Evolutionary conservation across 2,329 filamentous ascomycete species (phyloP).

Genomic region (Colletotrichum liriopes): DNA sequence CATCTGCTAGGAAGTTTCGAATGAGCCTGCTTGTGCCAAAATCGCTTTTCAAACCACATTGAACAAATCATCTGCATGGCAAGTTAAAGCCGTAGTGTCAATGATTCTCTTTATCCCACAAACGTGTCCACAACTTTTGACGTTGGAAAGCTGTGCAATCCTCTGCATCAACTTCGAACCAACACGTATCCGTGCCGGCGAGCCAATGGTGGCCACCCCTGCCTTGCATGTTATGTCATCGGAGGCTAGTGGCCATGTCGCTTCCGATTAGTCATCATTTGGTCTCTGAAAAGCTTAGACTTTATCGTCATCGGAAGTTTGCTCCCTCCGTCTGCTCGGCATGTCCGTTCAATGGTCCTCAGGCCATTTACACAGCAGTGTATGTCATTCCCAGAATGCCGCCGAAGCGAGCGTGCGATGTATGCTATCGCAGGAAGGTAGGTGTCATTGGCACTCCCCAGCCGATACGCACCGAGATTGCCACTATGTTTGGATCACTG

Average conservation of each 20-base stretch:
- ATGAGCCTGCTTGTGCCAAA: background rate
- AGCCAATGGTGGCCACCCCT: background rate
- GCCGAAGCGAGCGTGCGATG: constrained; percentile 29
- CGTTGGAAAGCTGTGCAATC: background rate
- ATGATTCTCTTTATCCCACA: no score
- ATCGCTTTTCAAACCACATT: background rate
- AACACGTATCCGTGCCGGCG: background rate
- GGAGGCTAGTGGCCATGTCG: fast-evolving
- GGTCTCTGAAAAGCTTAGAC: background rate
- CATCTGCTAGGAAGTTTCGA: background rate
- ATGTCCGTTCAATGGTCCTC: background rate
- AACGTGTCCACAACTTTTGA: no score
- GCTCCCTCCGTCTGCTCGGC: background rate
- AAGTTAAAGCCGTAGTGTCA: background rate
- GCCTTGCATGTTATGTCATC: background rate
- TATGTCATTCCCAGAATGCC: constrained; percentile 10
- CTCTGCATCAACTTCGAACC: no score
- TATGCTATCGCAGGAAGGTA: constrained; percentile 31
- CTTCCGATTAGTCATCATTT: background rate
- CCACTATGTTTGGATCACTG: background rate
- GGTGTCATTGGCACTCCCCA: fast-evolving
- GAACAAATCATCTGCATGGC: background rate
- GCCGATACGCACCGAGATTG: no score
- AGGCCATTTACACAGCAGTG: background rate
- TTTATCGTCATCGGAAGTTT: background rate